Evolutionary conservation across 2,329 filamentous ascomycete species (phyloP).

Genomic region (Exophiala alcalophila): DNA sequence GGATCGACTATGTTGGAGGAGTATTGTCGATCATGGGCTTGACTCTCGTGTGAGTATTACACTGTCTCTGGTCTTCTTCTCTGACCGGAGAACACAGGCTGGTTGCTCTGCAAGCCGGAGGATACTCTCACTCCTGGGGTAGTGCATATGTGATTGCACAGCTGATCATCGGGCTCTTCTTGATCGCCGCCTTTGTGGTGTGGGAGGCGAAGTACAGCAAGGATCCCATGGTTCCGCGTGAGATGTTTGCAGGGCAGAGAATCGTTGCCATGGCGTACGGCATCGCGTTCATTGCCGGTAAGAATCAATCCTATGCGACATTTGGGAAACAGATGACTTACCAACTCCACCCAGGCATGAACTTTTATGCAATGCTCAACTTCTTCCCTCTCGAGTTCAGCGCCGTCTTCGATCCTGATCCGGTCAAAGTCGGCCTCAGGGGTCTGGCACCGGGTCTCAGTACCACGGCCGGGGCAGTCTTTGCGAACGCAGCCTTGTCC

Average conservation of each 20-base stretch:
- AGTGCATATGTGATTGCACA: conserved; percentile 21
- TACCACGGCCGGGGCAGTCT: conserved; percentile 23
- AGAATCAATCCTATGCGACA: not conserved
- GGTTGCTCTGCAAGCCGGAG: conserved; percentile 25
- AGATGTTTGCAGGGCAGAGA: conserved; percentile 23
- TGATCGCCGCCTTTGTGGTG: conserved; percentile 17
- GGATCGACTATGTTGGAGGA: conserved; percentile 23
- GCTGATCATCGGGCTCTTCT: conserved; percentile 18
- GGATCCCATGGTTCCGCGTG: conserved; percentile 25
- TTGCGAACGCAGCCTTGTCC: conserved; percentile 19
- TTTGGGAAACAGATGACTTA: not conserved
- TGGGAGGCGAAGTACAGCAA: conserved; percentile 23
- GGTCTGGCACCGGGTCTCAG: conserved; percentile 19
- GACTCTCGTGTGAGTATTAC: conserved; percentile 20
- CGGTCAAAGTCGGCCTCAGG: conserved; percentile 22
- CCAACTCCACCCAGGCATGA: conserved; percentile 16
- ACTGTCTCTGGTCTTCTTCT: not conserved
- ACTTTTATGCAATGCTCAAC: conserved; percentile 27
- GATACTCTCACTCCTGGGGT: conserved; percentile 23
- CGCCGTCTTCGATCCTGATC: conserved; percentile 21
- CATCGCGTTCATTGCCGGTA: conserved; percentile 22
- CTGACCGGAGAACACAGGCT: conserved; percentile 10
- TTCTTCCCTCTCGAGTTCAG: conserved; percentile 23
- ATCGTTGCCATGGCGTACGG: conserved; percentile 24
- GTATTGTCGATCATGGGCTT: conserved; percentile 19